A percentile compares a stretch with the other conserved stretches of the same genome.
phyloP scores from a whole-genome alignment of 371 early-diverging fungal genomes.

The Lichtheimia ornata region DNA sequence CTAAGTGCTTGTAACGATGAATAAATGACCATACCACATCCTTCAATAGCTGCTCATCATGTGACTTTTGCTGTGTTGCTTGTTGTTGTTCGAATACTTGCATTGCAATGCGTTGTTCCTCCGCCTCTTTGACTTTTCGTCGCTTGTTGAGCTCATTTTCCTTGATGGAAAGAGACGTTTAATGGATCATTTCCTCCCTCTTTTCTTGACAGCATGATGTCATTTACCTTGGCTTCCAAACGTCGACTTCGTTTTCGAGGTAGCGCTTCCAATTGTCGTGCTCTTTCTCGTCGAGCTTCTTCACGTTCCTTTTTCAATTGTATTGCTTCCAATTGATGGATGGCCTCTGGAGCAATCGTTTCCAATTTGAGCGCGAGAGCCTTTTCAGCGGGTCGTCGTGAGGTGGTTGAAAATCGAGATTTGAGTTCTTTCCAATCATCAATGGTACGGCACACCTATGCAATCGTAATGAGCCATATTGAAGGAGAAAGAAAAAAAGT shows the following conservation, averaged over 20 bases:
- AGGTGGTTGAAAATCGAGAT: neutral
- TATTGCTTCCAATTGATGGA: neutral
- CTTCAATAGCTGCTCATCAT: neutral
- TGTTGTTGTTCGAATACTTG: neutral
- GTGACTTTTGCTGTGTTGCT: neutral
- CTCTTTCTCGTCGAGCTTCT: neutral
- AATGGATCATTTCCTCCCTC: neutral
- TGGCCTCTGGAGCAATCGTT: neutral
- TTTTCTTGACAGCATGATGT: neutral
- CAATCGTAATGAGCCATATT: neutral
- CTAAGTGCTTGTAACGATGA: too few relatives aligned
- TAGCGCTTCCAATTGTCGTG: neutral
- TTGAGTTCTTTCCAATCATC: neutral
- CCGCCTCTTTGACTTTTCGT: neutral
- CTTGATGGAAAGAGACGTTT: neutral
- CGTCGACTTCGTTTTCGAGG: constrained; percentile 12
- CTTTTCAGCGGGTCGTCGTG: constrained; percentile 6
- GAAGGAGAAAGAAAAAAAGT: neutral
- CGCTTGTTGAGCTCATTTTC: constrained; percentile 6
- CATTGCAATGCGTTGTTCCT: neutral
- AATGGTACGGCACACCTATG: constrained; percentile 7
- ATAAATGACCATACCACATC: neutral
- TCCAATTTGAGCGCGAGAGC: neutral
- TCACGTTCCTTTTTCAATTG: constrained; percentile 4
- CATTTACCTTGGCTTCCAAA: constrained; percentile 7